Conservation (phyloP, 2,329 filamentous ascomycete species). For the Graphilbum sp. region DNA sequence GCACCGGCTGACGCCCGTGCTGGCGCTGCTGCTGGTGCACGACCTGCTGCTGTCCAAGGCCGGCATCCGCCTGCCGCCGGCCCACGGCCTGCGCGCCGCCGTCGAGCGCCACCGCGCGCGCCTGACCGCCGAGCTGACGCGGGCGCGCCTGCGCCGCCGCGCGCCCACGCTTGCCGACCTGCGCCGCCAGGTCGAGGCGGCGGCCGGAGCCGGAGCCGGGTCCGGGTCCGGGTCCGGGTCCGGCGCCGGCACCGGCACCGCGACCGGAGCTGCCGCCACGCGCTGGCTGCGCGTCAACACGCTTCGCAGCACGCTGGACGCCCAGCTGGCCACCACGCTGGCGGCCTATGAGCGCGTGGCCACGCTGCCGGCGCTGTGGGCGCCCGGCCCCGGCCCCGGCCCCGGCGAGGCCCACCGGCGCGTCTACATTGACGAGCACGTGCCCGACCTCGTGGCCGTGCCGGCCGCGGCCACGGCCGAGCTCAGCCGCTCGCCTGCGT, state of each 20-base stretch:
- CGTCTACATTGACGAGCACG: slow-evolving; percentile 59
- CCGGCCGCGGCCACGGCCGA: slow-evolving; percentile 45
- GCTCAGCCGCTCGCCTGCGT: slow-evolving; percentile 56
- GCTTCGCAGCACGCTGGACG: slow-evolving; percentile 51
- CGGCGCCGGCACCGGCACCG: slow-evolving; percentile 47
- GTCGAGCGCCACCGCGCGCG: slow-evolving; percentile 71
- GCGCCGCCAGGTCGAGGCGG: slow-evolving; percentile 42
- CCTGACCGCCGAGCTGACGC: slow-evolving; percentile 66
- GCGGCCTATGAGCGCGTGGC: slow-evolving; percentile 39
- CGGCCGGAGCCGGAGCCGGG: slow-evolving; percentile 50
- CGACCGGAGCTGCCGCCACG: slow-evolving; percentile 42
- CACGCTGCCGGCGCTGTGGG: slow-evolving; percentile 39
- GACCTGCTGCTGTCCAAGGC: slow-evolving; percentile 69
- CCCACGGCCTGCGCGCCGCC: slow-evolving; percentile 59
- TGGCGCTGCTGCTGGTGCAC: slow-evolving; percentile 71
- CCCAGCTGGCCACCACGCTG: slow-evolving; percentile 65
- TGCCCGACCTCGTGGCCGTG: slow-evolving; percentile 64
- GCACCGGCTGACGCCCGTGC: slow-evolving; percentile 56
- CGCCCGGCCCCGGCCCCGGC: slow-evolving; percentile 5
- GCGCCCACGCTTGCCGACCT: slow-evolving; percentile 53
- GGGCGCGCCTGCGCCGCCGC: slow-evolving; percentile 56
- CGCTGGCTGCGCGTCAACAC: slow-evolving; percentile 86
- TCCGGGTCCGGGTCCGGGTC: slow-evolving; percentile 39
- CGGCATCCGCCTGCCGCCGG: slow-evolving; percentile 66
- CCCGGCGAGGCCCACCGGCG: slow-evolving; percentile 20